Conservation (phyloP, 1,284 basidiomycete genomes). For the Austroboletus rostrupii region DNA sequence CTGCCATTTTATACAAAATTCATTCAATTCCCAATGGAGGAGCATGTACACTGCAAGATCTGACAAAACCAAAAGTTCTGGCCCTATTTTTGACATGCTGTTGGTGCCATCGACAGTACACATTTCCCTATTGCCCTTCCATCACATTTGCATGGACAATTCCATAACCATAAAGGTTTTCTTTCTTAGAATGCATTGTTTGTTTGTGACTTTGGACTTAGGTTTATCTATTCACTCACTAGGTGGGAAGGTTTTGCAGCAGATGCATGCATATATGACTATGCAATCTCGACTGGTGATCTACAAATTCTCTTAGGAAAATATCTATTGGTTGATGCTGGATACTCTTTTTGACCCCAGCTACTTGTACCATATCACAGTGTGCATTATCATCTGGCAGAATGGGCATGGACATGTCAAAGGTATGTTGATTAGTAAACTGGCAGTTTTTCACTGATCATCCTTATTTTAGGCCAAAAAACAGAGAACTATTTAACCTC, state of each 20-base stretch:
- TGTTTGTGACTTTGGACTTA: not conserved
- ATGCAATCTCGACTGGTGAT: not conserved
- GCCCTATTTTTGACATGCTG: not conserved
- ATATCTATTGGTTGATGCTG: not conserved
- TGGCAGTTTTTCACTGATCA: no score
- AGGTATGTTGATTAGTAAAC: no score
- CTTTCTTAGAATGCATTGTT: conserved; percentile 12
- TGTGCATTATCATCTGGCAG: no score
- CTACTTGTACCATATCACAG: no score
- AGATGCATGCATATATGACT: not conserved
- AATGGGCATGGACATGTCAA: no score
- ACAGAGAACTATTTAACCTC: not conserved
- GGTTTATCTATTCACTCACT: conserved; percentile 5
- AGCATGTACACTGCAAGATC: not conserved
- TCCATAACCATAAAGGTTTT: conserved; percentile 16
- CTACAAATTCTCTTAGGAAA: not conserved
- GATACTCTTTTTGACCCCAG: no score
- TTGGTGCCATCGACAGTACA: conserved; percentile 7
- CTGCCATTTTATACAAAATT: not conserved
- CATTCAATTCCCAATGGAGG: not conserved
- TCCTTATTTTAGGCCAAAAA: not conserved
- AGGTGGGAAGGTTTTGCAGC: conserved; percentile 7
- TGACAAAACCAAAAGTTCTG: not conserved
- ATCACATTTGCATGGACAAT: not conserved
- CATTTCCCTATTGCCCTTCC: conserved; percentile 1